phyloP scores from a whole-genome alignment of 1,284 basidiomycete genomes.

The Papiliotrema fonsecae region DNA sequence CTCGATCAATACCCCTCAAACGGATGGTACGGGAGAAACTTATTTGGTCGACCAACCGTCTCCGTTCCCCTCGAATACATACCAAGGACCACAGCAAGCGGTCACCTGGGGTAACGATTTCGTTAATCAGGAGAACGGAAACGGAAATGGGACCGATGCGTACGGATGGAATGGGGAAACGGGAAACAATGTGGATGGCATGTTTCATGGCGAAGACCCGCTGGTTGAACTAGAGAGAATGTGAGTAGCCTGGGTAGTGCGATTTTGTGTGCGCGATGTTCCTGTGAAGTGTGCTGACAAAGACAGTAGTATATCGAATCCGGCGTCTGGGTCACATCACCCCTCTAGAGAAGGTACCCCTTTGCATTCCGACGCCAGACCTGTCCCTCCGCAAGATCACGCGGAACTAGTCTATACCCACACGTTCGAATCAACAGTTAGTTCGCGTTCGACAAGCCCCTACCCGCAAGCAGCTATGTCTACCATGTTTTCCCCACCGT shows the following conservation, averaged over 20 bases:
- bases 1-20: not conserved
- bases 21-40: slow-evolving; percentile 5
- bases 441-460: slow-evolving; percentile 4
- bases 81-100: slow-evolving; percentile 6
- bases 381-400: slow-evolving; percentile 2
- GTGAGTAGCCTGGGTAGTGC: slow-evolving; percentile 20
- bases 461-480: not conserved
- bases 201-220: slow-evolving; percentile 19
- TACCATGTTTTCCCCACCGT: slow-evolving; percentile 14
- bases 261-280: not conserved
- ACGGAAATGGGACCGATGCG: not conserved
- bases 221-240: slow-evolving; percentile 36
- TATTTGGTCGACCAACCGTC: slow-evolving; percentile 11
- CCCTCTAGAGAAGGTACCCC: slow-evolving; percentile 12
- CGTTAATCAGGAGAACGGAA: not conserved
- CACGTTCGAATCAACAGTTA: slow-evolving; percentile 3
- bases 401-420: not conserved
- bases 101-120: slow-evolving; percentile 9
- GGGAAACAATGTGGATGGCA: slow-evolving; percentile 10
- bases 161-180: not conserved
- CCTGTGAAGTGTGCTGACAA: not conserved
- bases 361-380: not conserved
- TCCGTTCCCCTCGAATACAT: slow-evolving; percentile 7
- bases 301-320: slow-evolving; percentile 1
- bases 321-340: not conserved